Evolutionary conservation across 257 asterid genomes (phyloP), one percentile per base, ranked within the genome.

Genomic region (Ocimum tenuiflorum): DNA sequence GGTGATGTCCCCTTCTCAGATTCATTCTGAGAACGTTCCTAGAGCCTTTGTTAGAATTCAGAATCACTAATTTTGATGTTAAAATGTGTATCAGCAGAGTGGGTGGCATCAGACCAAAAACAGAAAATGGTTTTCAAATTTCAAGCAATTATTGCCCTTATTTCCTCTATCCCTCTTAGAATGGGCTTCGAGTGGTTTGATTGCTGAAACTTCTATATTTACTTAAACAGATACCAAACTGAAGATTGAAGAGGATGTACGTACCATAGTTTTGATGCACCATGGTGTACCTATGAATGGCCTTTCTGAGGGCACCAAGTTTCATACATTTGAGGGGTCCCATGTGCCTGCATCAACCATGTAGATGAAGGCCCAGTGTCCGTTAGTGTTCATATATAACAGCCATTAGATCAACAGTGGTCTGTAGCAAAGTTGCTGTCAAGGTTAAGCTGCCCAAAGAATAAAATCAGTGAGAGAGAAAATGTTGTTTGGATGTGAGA

Each of bases 181-280:
- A 36, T 23, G 8, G 33, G 29, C 20, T 36, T 10, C 20, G 7
- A 59, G 53, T n/a, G 11, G 11, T 71, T 3, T 11, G 7, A 46
- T 50, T 35, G 38, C 33, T 31, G 22, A 18, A 15, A 56, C 8
- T 8, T 29, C 41, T 33, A 46, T 5, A 13, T 61, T 63, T 7
- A 64, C n/a, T n/a, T n/a, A n/a, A n/a, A n/a, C n/a, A n/a, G n/a
- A n/a, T n/a, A n/a, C n/a, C 33, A 45, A 15, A 38, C 8, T 45
- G 27, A 68, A 70, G 20, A 38, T 43, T 46, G 62, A 54, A 47
- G 68, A 5, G 56, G 49, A 65, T 46, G 19, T 46, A 49, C 78
- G 15, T 83, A 83, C 88, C 88, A 24, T 77, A 87, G 80, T 92
- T 92, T 73, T 92, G 98, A 57, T 47, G 88, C 69, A 92, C 96